Evolutionary conservation across 176 grass and related monocot species (phyloP), one percentile per base, ranked within the genome.

Genomic region (Oropetium thomaeum): DNA sequence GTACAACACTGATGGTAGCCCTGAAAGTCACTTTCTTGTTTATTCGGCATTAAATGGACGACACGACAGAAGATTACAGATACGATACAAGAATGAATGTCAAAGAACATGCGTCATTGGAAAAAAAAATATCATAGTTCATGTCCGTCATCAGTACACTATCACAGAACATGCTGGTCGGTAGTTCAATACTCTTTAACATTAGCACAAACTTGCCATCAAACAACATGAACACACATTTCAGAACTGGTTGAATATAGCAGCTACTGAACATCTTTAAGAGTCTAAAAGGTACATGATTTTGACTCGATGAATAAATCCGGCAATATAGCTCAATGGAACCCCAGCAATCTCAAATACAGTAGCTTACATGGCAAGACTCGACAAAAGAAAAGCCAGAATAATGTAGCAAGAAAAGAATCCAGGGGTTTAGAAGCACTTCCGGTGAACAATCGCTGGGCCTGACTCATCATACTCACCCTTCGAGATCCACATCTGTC

Each of bases 401-500:
- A 79, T 73, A 79, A 79, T 73, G 73, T 66, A 54, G 39, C 35
- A 60, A 81, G 71, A 30, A n/a, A 69, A 76, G 27, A 70, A 45
- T 19, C 58, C 69, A 19, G 4, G 43, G 43, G 41, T 62, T 74
- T 76, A 86, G 71, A 86, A 86, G 84, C 84, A 86, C 78, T 86
- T 86, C 71, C 78, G 35, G 78, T 86, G 84, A 54, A 86, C 78
- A 70, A 86, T 86, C 16, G 77, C 33, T 32, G 83, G 83, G 43
- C 83, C 83, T 27, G 83, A 81, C 58, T 86, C 84, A 25, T 86
- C 84, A 54, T 86, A 86, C 65, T 86, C 84, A 3, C 64, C 78
- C 84, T 86, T 81, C 0, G 84, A 86, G 57, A 86, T 86, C 84
- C 84, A 86, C 84, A 86, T 86, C 77, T 86, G 71, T 75, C 59